These are phyloP conservation scores for Penicillium sp. DNA, from an alignment of 2,329 filamentous ascomycete species.

Conservation along the genomic window DNA sequence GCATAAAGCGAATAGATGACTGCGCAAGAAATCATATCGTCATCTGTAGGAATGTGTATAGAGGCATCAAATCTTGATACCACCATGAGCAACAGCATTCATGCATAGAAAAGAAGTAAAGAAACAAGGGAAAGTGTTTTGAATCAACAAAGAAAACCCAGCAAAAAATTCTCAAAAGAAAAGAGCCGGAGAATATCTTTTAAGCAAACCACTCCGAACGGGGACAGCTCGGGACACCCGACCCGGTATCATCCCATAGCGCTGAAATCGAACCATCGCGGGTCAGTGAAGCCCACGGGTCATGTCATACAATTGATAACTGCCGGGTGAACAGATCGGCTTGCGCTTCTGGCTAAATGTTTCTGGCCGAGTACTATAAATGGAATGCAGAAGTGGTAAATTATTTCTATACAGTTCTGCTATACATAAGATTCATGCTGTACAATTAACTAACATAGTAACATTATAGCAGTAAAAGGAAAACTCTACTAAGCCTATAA, in stretches of 20 bases:
- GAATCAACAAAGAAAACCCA: neutral
- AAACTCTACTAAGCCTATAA: too few relatives aligned
- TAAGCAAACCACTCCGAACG: slow-evolving; percentile 3
- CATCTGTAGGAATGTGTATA: neutral
- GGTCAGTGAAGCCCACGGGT: neutral
- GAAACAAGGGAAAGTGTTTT: neutral
- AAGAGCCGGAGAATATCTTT: slow-evolving; percentile 7
- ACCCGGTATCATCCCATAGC: slow-evolving; percentile 12
- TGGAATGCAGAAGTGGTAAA: neutral
- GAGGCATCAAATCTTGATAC: neutral
- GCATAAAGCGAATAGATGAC: too few relatives aligned
- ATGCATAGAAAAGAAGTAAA: neutral
- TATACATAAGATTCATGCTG: neutral
- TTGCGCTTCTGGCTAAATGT: neutral
- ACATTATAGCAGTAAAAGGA: neutral
- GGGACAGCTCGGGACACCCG: slow-evolving; percentile 9
- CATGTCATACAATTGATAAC: neutral
- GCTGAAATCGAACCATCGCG: slow-evolving; percentile 1
- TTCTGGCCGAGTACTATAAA: neutral
- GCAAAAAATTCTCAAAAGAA: neutral
- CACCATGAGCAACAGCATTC: neutral
- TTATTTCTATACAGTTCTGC: neutral
- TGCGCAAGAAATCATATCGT: too few relatives aligned
- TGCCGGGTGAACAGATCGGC: neutral
- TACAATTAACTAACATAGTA: neutral